Evolutionary conservation across 2,329 filamentous ascomycete genomes (phyloP).

Genomic region (Apiospora koreana): DNA sequence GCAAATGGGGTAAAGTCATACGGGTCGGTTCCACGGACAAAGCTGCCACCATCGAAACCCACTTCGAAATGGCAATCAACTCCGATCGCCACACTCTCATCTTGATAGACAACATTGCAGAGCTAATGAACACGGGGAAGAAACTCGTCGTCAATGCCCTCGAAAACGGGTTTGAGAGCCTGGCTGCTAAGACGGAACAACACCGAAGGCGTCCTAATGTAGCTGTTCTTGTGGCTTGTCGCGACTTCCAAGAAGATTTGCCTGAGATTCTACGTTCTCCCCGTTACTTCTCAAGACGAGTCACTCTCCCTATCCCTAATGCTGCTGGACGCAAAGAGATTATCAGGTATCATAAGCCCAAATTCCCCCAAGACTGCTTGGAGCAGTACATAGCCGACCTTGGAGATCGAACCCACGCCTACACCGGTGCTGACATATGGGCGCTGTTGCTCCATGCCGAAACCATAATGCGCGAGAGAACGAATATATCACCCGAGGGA

Average conservation of each 20-base stretch:
- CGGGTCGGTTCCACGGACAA: conserved; percentile 59
- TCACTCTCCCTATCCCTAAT: conserved; percentile 79
- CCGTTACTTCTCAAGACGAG: conserved; percentile 65
- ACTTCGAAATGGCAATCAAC: conserved; percentile 68
- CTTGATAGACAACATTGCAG: conserved; percentile 76
- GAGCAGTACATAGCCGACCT: conserved; percentile 59
- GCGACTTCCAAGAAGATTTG: conserved; percentile 71
- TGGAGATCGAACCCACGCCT: conserved; percentile 81
- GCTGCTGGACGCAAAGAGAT: conserved; percentile 72
- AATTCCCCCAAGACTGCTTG: conserved; percentile 46
- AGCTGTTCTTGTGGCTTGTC: conserved; percentile 73
- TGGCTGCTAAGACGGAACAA: conserved; percentile 43
- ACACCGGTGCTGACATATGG: conserved; percentile 76
- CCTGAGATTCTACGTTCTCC: conserved; percentile 67
- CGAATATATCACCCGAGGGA: conserved; percentile 17
- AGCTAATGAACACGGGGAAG: conserved; percentile 64
- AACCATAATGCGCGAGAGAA: conserved; percentile 24
- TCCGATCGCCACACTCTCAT: conserved; percentile 72
- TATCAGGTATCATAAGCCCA: conserved; percentile 58
- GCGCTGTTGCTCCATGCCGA: conserved; percentile 59
- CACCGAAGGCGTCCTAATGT: conserved; percentile 54
- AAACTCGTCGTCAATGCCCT: conserved; percentile 56
- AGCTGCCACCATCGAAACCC: conserved; percentile 60
- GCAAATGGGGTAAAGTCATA: conserved; percentile 71
- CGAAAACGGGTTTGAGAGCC: conserved; percentile 38